Evolutionary conservation across 192 early-diverging fungal species (phyloP), one percentile per base, ranked within the genome.

Genomic region (Podila clonocystis): DNA sequence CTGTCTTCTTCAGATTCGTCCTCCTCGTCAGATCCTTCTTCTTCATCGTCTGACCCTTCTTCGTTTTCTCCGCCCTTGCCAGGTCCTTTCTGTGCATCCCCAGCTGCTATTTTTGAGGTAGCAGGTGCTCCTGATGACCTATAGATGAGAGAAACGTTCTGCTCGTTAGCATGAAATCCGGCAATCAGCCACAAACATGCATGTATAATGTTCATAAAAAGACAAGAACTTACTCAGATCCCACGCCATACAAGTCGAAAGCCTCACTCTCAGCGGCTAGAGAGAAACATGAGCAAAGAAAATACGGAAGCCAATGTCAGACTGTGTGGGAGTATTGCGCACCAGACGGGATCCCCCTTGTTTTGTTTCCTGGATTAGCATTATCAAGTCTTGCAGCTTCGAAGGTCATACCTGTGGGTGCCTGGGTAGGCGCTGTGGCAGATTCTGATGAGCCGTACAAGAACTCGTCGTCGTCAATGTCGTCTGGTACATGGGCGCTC

Each of bases 1-100:
- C 85, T 88, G 33, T 91, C 90, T 2, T 88, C 85, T 33, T 89
- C 87, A 7, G 84, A 83, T 50, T 87, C 85, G 13, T 87, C 87
- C 8, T 90, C 63, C 17, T 73, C 74, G 19, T 72, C 73, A 68
- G 63, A 26, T 83, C 76, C 20, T 75, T 83, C 74, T 20, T 75
- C 61, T 11, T 68, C 70, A 50, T 45, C 55, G 17, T 50, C 67
- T 17, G 58, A 38, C 38, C 24, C 69, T n/a, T 41, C 74, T 24
- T 67, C 55, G 3, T 59, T 55, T 4, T 57, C 41, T 58, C 12
- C 59, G n/a, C 62, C 63, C n/a, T 45, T 45, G 9, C 24, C 49
- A 30, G 29, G 49, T 50, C 65, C 6, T 33, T 58, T 50, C 30
- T 66, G 63, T 61, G 48, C 63, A 22, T 62, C 63, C 0, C 63